Percentiles rank a stretch among this genome's conserved stretches.
phyloP scores from a whole-genome alignment of 306 rosid species.

The Castanea sativa region DNA sequence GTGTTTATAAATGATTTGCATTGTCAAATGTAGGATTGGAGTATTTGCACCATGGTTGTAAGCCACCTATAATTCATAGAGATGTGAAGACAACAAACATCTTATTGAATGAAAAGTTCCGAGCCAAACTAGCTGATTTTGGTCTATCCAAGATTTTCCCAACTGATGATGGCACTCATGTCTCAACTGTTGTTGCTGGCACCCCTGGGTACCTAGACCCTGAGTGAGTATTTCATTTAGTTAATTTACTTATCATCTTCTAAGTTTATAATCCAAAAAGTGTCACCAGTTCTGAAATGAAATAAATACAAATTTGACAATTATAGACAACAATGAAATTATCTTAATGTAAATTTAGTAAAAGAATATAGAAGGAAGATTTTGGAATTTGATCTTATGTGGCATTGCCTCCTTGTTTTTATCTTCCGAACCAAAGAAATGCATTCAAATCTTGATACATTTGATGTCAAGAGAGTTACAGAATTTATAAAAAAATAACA shows the following conservation, averaged over 20 bases:
- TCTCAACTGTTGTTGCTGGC: slow-evolving; percentile 37
- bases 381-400: too few species aligned
- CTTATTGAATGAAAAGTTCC: slow-evolving; percentile 35
- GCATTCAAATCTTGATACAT: neutral
- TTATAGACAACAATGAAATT: too few species aligned
- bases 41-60: slow-evolving; percentile 54
- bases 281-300: neutral
- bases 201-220: slow-evolving; percentile 47
- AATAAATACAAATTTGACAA: neutral
- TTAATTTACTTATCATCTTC: neutral
- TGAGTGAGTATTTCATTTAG: slow-evolving; percentile 22
- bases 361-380: too few species aligned
- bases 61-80: slow-evolving; percentile 42
- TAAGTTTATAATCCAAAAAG: neutral
- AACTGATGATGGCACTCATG: slow-evolving; percentile 23
- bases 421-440: too few species aligned
- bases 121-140: slow-evolving; percentile 51
- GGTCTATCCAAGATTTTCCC: slow-evolving; percentile 39
- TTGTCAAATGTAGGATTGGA: slow-evolving; percentile 38
- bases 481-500: neutral
- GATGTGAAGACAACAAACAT: slow-evolving; percentile 52
- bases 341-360: too few species aligned
- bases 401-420: too few species aligned
- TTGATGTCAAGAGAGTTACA: neutral
- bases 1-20: neutral